Conservation (phyloP, 73 alveolate genomes). For the Stentor coeruleus region DNA sequence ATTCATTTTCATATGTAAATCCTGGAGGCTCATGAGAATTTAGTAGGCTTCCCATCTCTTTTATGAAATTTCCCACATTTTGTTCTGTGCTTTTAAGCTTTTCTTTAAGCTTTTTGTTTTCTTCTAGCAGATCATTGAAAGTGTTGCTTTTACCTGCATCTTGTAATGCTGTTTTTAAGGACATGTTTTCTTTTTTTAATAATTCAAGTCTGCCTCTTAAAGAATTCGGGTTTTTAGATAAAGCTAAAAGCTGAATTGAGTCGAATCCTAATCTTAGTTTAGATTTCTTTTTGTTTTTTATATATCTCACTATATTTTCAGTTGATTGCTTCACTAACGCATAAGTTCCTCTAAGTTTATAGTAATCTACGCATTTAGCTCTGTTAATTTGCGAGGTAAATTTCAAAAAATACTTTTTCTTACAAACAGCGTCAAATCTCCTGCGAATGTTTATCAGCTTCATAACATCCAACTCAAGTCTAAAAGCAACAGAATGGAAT, state of each 20-base stretch:
- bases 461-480: constrained; percentile 14
- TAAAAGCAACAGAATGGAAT: constrained; percentile 19
- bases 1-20: background rate
- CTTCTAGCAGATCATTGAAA: constrained; percentile 19
- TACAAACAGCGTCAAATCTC: background rate
- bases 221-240: background rate
- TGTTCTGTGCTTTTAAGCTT: constrained; percentile 42
- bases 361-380: background rate
- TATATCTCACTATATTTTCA: background rate
- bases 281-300: background rate
- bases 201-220: background rate
- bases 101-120: constrained; percentile 40
- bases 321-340: background rate
- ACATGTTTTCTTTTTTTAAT: background rate
- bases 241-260: background rate
- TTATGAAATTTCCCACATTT: constrained; percentile 39
- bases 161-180: background rate
- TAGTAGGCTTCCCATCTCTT: constrained; percentile 51
- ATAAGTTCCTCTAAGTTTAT: background rate
- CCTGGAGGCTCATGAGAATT: constrained; percentile 42
- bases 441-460: constrained; percentile 2
- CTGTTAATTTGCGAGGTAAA: background rate
- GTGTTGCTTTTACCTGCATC: constrained; percentile 3
- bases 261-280: background rate
- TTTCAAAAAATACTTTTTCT: background rate